Evolutionary conservation across 345 rosid genomes (phyloP), one percentile per base, ranked within the genome.

Genomic region (Gossypium bickii): DNA sequence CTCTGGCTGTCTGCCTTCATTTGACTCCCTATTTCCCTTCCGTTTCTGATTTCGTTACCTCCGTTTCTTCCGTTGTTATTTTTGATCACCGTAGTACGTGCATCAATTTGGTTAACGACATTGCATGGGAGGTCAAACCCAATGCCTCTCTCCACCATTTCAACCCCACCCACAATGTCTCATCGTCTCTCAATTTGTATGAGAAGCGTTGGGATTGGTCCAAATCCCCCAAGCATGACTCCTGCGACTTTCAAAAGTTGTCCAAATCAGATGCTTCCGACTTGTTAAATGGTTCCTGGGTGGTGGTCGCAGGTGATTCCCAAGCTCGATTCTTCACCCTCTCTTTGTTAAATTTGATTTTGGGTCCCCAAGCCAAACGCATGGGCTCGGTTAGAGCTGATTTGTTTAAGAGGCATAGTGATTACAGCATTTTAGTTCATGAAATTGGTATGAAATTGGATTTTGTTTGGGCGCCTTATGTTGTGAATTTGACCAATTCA

Each of bases 391-490:
- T 57, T 57, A 57, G 15, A 57, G n/a, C 62, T 11, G 62, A 20
- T 22, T 57, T 92, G 77, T 92, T 89, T 76, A 92, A 78, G 81
- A 84, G 97, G 81, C 98, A 92, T 75, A 86, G 93, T 79, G 92
- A 92, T 82, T 94, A 89, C 62, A 77, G 57, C 67, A 76, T 88
- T 71, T 78, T 78, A 75, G 63, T 91, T 34, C 77, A 78, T 44
- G 89, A 89, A 79, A 88, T 87, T 76, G 95, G 93, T 3, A 73
- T 91, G 97, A 92, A 81, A 47, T 52, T 94, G 76, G 98, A 94
- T 80, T 92, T 92, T 59, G 57, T 92, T 2, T 94, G 98, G 98
- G 98, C 98, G 47, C 98, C 97, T 47, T 92, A 81, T 61, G 90
- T 79, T 43, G 79, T 74, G 1, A 92, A 94, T 83, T 83, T 95